Conservation (phyloP, 108 stramenopile genomes). For the Mayamaea pseudoterrestris region DNA sequence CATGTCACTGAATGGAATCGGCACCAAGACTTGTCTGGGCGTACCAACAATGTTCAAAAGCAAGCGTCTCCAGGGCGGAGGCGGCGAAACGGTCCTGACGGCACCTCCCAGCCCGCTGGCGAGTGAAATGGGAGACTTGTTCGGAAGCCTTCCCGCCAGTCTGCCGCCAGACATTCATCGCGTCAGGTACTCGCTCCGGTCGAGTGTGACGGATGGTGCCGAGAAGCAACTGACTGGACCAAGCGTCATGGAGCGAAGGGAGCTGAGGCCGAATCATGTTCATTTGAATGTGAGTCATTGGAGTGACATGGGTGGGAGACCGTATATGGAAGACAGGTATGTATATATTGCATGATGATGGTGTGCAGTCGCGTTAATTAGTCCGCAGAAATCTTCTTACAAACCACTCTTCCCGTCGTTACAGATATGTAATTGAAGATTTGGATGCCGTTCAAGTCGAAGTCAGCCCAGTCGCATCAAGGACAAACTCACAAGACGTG, state of each 20-base stretch:
- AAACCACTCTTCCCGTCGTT: slow-evolving; percentile 8
- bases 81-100: slow-evolving; percentile 10
- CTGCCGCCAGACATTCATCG: slow-evolving; percentile 23
- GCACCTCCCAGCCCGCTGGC: slow-evolving; percentile 23
- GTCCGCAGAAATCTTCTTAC: too few species aligned
- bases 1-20: slow-evolving; percentile 26
- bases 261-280: slow-evolving; percentile 53
- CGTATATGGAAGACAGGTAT: slow-evolving; percentile 81
- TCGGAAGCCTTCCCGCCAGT: slow-evolving; percentile 16
- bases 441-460: slow-evolving; percentile 58
- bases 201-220: slow-evolving; percentile 66
- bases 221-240: slow-evolving; percentile 38
- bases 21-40: slow-evolving; percentile 21
- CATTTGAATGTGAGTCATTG: slow-evolving; percentile 68
- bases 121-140: slow-evolving; percentile 16
- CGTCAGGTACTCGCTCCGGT: slow-evolving; percentile 53
- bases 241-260: slow-evolving; percentile 51
- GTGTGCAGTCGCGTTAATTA: not conserved
- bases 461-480: slow-evolving; percentile 35
- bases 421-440: slow-evolving; percentile 66
- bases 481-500: slow-evolving; percentile 11
- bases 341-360: slow-evolving; percentile 5
- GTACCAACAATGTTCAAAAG: slow-evolving; percentile 29
- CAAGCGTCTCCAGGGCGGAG: not conserved
- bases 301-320: slow-evolving; percentile 65